phyloP scores from a whole-genome alignment of 2,329 filamentous ascomycete genomes.

The Diaporthe aspalathi region DNA sequence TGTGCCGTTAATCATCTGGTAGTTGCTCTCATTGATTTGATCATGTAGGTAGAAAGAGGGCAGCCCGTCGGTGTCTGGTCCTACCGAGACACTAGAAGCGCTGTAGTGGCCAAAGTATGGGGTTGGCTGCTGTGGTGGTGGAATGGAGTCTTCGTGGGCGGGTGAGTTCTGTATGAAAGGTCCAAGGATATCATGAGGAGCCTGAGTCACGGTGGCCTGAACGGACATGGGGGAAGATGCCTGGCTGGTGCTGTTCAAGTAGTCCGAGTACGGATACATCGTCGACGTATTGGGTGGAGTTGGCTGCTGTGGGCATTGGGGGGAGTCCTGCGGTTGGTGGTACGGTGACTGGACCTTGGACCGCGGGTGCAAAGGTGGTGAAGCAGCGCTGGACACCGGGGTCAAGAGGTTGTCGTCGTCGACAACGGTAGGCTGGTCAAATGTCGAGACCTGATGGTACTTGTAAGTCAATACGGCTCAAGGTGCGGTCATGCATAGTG shows the following conservation, averaged over 20 bases:
- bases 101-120: constrained; percentile 53
- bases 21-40: background rate
- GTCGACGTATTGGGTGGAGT: constrained; percentile 61
- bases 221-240: constrained; percentile 59
- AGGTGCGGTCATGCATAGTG: constrained; percentile 7
- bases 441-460: constrained; percentile 49
- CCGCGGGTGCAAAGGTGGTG: constrained; percentile 59
- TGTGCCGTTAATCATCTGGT: constrained; percentile 6
- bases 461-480: constrained; percentile 19
- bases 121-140: constrained; percentile 44
- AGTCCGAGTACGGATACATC: constrained; percentile 57
- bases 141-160: constrained; percentile 36
- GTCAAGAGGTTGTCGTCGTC: constrained; percentile 54
- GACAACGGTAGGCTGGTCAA: constrained; percentile 50
- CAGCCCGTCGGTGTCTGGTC: constrained; percentile 34
- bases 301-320: constrained; percentile 55
- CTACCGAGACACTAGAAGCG: constrained; percentile 53
- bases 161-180: constrained; percentile 51
- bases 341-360: constrained; percentile 45
- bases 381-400: constrained; percentile 62
- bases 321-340: constrained; percentile 50
- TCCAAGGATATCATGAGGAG: constrained; percentile 50
- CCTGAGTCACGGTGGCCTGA: constrained; percentile 51
- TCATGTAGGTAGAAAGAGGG: constrained; percentile 26
- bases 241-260: constrained; percentile 56